Percentiles rank a stretch among this genome's conserved stretches.
phyloP scores from a whole-genome alignment of 139 green algal species.

The Axilococcus clingmanii region DNA sequence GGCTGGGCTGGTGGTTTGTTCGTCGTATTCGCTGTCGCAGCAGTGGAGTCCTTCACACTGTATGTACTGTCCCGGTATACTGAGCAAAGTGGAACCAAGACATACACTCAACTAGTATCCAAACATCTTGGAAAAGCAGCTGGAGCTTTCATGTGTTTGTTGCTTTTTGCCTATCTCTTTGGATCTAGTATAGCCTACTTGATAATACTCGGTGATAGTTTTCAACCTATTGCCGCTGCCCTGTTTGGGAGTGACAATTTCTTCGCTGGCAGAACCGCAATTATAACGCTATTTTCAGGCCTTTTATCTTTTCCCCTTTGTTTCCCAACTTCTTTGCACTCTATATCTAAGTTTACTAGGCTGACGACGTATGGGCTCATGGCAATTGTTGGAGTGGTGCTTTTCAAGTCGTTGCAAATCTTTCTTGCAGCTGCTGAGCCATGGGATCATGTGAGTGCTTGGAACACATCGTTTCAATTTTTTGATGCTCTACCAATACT shows the following conservation, averaged over 20 bases:
- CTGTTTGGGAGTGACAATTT: no score
- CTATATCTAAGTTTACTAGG: no score
- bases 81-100: conserved; percentile 25
- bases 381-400: no score
- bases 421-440: neutral
- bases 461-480: neutral
- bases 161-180: conserved; percentile 52
- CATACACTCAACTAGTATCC: conserved; percentile 24
- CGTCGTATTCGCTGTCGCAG: conserved; percentile 30
- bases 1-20: conserved; percentile 48
- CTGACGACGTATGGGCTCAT: no score
- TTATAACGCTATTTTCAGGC: neutral
- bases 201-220: conserved; percentile 62
- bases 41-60: conserved; percentile 48
- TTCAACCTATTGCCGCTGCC: conserved; percentile 16
- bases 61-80: conserved; percentile 51
- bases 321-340: no score
- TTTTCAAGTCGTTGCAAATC: no score
- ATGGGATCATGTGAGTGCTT: neutral
- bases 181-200: conserved; percentile 50
- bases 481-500: conserved; percentile 48
- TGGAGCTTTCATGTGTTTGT: conserved; percentile 23
- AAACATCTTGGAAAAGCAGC: conserved; percentile 46
- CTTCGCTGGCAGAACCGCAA: neutral
- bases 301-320: no score